Evolutionary conservation across 1,139 yeast species (phyloP).

Genomic region (Nakaseomyces delphensis): DNA sequence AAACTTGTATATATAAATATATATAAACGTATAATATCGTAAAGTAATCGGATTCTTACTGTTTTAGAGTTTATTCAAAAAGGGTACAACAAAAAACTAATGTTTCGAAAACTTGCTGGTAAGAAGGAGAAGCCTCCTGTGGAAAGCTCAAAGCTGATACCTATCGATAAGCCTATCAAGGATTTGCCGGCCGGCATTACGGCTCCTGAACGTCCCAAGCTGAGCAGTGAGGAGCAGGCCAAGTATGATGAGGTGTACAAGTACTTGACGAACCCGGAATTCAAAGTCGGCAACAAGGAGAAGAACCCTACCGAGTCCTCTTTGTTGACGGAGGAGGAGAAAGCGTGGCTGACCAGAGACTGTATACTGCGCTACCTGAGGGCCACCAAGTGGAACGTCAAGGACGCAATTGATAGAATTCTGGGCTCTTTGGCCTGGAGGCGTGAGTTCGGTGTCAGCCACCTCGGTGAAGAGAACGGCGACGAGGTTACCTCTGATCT

Average conservation of each 20-base stretch:
- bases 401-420: conserved; percentile 64
- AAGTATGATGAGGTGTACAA: conserved; percentile 52
- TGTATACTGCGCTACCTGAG: conserved; percentile 79
- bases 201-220: conserved; percentile 43
- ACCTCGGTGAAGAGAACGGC: conserved; percentile 38
- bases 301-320: conserved; percentile 24
- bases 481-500: conserved; percentile 50
- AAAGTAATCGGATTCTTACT: no score
- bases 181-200: conserved; percentile 40
- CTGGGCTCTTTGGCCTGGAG: conserved; percentile 81
- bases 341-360: conserved; percentile 86
- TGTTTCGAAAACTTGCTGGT: conserved; percentile 22
- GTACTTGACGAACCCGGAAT: conserved; percentile 46
- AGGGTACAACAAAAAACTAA: conserved; percentile 2
- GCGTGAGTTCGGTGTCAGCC: conserved; percentile 77
- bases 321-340: conserved; percentile 51
- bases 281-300: conserved; percentile 36
- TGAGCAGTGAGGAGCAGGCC: conserved; percentile 44
- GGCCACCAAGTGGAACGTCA: conserved; percentile 81
- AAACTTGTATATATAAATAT: no score
- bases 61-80: neutral
- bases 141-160: conserved; percentile 18
- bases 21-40: no score
- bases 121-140: conserved; percentile 27
- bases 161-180: conserved; percentile 42